Evolutionary conservation across 2,329 filamentous ascomycete genomes (phyloP).

Genomic region (Penicillium hordei): DNA sequence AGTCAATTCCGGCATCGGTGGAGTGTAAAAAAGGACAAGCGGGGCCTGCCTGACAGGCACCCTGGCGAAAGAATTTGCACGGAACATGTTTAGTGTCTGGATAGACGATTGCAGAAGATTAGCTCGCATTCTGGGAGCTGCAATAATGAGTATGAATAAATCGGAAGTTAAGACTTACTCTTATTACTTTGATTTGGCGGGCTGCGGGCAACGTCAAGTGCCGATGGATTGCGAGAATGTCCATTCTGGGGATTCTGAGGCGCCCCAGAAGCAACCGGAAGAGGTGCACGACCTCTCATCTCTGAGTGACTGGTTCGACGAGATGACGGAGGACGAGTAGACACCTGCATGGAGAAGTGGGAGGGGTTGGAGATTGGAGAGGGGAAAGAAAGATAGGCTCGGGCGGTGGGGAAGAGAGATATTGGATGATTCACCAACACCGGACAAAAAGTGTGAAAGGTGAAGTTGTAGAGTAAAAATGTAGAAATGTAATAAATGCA

Average conservation of each 20-base stretch:
- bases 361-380: conserved; percentile 19
- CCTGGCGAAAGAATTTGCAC: conserved; percentile 98
- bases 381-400: conserved; percentile 17
- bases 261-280: conserved; percentile 39
- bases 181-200: conserved; percentile 48
- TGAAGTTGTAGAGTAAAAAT: neutral
- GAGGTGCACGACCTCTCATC: conserved; percentile 44
- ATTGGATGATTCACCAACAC: neutral
- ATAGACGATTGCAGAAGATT: conserved; percentile 7
- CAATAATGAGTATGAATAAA: neutral
- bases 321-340: conserved; percentile 26
- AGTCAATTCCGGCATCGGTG: conserved; percentile 78
- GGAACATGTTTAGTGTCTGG: conserved; percentile 94
- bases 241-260: conserved; percentile 37
- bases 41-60: conserved; percentile 91
- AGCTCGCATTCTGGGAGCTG: neutral
- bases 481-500: neutral
- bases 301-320: conserved; percentile 34
- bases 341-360: conserved; percentile 25
- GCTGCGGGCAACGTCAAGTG: conserved; percentile 49
- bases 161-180: conserved; percentile 24
- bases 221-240: conserved; percentile 43
- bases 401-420: conserved; percentile 8
- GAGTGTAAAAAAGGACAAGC: conserved; percentile 97
- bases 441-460: neutral